Percentiles rank a stretch among this genome's conserved stretches.
Evolutionary conservation across 805 yeast species (phyloP).

Genomic region (Candida sanyiensis): DNA sequence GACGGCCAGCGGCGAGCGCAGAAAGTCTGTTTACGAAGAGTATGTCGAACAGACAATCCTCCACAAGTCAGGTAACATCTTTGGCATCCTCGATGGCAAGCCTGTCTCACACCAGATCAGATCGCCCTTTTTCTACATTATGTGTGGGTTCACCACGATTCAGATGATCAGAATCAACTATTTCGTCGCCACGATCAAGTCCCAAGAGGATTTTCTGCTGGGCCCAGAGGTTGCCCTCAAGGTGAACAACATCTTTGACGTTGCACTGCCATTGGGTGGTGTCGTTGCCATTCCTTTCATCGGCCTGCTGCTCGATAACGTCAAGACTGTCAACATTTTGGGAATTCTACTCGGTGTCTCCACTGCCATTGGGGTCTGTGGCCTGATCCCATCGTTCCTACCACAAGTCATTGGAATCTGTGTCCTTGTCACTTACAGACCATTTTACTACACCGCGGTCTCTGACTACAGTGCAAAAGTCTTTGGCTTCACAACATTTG

Average conservation of each 20-base stretch:
- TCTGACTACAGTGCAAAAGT: slow-evolving; percentile 90
- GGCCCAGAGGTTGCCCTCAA: slow-evolving; percentile 44
- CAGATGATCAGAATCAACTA: slow-evolving; percentile 91
- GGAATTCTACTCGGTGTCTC: slow-evolving; percentile 48
- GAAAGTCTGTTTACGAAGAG: slow-evolving; percentile 60
- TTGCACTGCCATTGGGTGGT: slow-evolving; percentile 88
- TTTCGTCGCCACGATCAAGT: slow-evolving; percentile 81
- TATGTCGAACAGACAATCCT: slow-evolving; percentile 54
- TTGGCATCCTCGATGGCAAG: slow-evolving; percentile 72
- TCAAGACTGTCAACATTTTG: slow-evolving; percentile 55
- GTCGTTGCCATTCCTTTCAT: slow-evolving; percentile 80
- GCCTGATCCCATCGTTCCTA: slow-evolving; percentile 43
- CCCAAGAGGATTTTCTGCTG: slow-evolving; percentile 75
- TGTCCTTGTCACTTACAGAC: slow-evolving; percentile 75
- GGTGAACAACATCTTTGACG: slow-evolving; percentile 73
- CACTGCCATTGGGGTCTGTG: slow-evolving; percentile 61
- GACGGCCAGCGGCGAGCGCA: slow-evolving; percentile 24
- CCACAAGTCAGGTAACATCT: slow-evolving; percentile 49
- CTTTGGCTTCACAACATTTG: slow-evolving; percentile 89
- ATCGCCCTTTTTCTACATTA: slow-evolving; percentile 67
- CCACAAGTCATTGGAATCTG: slow-evolving; percentile 66
- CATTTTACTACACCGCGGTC: slow-evolving; percentile 88
- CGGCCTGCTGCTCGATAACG: slow-evolving; percentile 72
- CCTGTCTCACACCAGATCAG: slow-evolving; percentile 43
- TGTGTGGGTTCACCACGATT: slow-evolving; percentile 74